Conservation (phyloP, 2,329 filamentous ascomycete genomes). For the Diaporthe vexans region DNA sequence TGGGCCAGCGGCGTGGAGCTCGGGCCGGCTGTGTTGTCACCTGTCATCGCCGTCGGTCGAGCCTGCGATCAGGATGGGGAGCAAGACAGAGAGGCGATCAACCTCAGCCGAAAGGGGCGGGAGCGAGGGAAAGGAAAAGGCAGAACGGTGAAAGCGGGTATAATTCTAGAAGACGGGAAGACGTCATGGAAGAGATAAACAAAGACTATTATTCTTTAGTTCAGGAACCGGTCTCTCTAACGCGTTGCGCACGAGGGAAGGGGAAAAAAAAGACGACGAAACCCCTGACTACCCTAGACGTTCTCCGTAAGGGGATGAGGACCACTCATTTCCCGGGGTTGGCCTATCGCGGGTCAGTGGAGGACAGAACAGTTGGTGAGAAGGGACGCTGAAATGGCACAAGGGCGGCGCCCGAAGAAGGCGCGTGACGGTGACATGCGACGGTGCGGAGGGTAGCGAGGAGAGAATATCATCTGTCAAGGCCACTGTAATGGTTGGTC, state of each 20-base stretch:
- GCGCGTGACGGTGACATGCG: slow-evolving; percentile 6
- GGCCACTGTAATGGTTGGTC: not conserved
- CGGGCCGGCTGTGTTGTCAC: not conserved
- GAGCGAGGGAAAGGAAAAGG: not conserved
- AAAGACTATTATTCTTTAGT: slow-evolving; percentile 31
- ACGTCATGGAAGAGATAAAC: slow-evolving; percentile 16
- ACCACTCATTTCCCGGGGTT: not conserved
- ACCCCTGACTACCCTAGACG: slow-evolving; percentile 19
- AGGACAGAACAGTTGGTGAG: not conserved
- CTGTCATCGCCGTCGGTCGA: slow-evolving; percentile 28
- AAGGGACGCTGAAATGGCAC: not conserved
- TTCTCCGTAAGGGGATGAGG: not conserved
- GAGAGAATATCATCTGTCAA: not conserved
- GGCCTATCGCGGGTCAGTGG: slow-evolving; percentile 4
- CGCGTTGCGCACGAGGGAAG: not conserved
- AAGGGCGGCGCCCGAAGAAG: not conserved
- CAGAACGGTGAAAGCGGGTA: not conserved
- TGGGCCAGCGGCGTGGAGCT: slow-evolving; percentile 47
- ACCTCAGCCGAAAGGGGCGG: not conserved
- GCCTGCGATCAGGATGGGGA: not conserved
- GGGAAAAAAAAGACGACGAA: not conserved
- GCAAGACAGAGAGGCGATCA: not conserved
- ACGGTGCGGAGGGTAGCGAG: not conserved
- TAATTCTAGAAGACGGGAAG: slow-evolving; percentile 5
- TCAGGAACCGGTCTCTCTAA: slow-evolving; percentile 6